Conservation (phyloP, 2,329 filamentous ascomycete species). For the Anthostomella pinea region DNA sequence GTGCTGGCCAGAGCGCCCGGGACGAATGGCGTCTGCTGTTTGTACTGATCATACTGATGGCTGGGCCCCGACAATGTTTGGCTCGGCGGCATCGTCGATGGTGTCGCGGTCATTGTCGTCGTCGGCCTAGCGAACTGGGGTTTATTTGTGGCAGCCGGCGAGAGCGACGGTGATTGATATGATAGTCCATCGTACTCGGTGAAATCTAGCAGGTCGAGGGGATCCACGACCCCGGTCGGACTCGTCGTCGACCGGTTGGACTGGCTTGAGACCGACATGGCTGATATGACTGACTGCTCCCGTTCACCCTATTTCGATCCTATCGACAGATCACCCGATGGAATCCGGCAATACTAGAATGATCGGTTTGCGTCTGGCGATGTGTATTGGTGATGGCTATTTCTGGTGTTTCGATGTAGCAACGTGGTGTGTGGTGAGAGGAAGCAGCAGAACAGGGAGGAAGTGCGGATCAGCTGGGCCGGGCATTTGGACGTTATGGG, state of each 20-base stretch:
- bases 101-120: constrained; percentile 51
- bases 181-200: constrained; percentile 60
- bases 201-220: constrained; percentile 59
- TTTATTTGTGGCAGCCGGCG: constrained; percentile 53
- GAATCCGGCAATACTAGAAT: neutral
- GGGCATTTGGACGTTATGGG: constrained; percentile 20
- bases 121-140: constrained; percentile 50
- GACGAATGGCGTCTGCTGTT: constrained; percentile 91
- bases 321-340: neutral
- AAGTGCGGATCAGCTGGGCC: constrained; percentile 16
- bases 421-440: constrained; percentile 2
- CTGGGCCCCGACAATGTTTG: constrained; percentile 75
- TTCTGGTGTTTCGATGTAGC: constrained; percentile 3
- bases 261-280: constrained; percentile 22
- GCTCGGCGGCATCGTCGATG: constrained; percentile 49
- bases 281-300: too few relatives aligned
- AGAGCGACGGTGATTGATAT: constrained; percentile 60
- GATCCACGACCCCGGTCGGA: constrained; percentile 38
- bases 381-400: constrained; percentile 3
- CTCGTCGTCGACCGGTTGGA: constrained; percentile 17
- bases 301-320: neutral
- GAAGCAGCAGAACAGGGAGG: constrained; percentile 11
- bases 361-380: neutral
- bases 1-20: constrained; percentile 79
- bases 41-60: constrained; percentile 92